A percentile compares a stretch with the other conserved stretches of the same genome.
Evolutionary conservation across 805 yeast genomes (phyloP).

Genomic region (Candida berthetii): DNA sequence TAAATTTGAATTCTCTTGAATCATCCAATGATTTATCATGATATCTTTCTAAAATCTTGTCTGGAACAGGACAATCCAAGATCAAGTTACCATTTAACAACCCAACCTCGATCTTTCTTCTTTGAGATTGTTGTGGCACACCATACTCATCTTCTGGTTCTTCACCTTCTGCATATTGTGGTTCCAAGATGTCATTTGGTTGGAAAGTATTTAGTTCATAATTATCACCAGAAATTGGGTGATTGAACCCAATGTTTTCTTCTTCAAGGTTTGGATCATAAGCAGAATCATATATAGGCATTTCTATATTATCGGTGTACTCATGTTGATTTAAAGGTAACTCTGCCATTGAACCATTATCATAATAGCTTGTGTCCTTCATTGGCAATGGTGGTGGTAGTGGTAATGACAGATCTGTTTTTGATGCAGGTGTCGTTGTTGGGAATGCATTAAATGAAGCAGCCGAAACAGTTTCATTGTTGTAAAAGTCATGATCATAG

Average conservation of each 20-base stretch:
- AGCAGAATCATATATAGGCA: conserved; percentile 13
- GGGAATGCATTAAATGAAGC: conserved; percentile 10
- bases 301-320: conserved; percentile 1
- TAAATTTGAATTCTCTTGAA: conserved; percentile 62
- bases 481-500: conserved; percentile 2
- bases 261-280: conserved; percentile 19
- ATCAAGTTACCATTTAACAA: conserved; percentile 68
- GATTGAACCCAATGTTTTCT: conserved; percentile 29
- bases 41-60: conserved; percentile 50
- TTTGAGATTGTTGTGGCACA: conserved; percentile 37
- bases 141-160: conserved; percentile 39
- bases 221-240: conserved; percentile 17
- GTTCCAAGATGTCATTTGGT: not conserved
- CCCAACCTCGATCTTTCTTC: conserved; percentile 23
- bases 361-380: conserved; percentile 5
- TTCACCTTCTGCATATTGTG: conserved; percentile 20
- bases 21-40: conserved; percentile 34
- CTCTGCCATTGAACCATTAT: conserved; percentile 2
- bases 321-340: not conserved
- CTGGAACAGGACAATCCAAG: conserved; percentile 85
- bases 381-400: not conserved
- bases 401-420: conserved; percentile 1
- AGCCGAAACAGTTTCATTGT: conserved; percentile 3
- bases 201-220: conserved; percentile 20
- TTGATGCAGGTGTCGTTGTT: conserved; percentile 4